Base-by-base conservation (phyloP, 768 basidiomycete species). In the Tricholoma flavovirens region DNA sequence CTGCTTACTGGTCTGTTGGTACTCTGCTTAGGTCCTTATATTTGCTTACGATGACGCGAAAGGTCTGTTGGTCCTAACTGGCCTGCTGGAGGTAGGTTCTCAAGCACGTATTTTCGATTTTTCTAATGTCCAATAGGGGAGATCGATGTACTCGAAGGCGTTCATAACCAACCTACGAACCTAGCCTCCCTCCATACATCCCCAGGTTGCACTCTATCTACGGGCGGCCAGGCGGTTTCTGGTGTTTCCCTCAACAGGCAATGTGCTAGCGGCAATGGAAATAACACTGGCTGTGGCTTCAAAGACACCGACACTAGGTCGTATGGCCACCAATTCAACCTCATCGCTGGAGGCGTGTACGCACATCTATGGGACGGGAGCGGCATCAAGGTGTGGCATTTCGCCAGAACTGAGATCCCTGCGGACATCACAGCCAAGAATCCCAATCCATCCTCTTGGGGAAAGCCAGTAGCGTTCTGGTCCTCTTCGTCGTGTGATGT, bases 141-240 rank as follows among this genome's bases (percentile, higher is more conserved):
- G 67, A 84, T 89, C 48, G 90, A 91, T 62, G 78, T 88, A 51
- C 66, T 90, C 8, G 90, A 92, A 64, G 86, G 87, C 15, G 86
- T 90, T 53, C 81, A 90, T 61, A 62, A 77, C 22, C 76, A 80
- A 63, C 57, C 69, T 1, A 71, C 66, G 26, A 89, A 91, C 60
- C 85, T 83, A 56, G 80, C 81, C 67, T 82, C 87, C 0, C 73
- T 90, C 5, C 89, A 90, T 66, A 84, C 79, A 17, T 71, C 77
- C 7, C 64, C 69, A 12, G 75, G 73, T 35, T 78, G 79, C 59
- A 65, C 69, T 5, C 64, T 71, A 54, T 70, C 67, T 14, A 61
- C 71, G 32, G 62, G 69, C 49, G 61, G 57, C 26, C 19, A 59
- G 32, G 43, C 59, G 19, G 64, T 68, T 22, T 61, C 66, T 10